Conservation (phyloP, 2,329 filamentous ascomycete species). For the Alternaria gansuensis region DNA sequence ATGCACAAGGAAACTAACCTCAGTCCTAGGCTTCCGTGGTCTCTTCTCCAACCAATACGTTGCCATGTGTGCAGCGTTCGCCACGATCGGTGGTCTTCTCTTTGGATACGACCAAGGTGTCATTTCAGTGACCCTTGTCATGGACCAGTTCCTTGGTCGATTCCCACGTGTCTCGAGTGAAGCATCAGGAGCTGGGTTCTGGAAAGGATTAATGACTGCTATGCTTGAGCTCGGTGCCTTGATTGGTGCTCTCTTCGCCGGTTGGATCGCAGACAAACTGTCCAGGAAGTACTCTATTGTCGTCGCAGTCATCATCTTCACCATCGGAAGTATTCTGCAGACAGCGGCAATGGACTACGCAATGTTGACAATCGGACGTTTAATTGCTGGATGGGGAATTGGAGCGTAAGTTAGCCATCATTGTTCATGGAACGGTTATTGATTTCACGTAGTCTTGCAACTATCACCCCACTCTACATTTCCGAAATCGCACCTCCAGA, state of each 20-base stretch:
- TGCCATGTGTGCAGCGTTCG: constrained; percentile 61
- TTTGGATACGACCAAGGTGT: constrained; percentile 62
- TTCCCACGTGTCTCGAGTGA: constrained; percentile 57
- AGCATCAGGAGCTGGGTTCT: constrained; percentile 56
- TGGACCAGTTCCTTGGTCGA: constrained; percentile 60
- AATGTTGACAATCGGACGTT: constrained; percentile 61
- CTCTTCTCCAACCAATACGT: constrained; percentile 61
- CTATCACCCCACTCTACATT: constrained; percentile 63
- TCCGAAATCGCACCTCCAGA: constrained; percentile 62
- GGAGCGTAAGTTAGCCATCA: constrained; percentile 54
- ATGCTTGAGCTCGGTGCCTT: constrained; percentile 66
- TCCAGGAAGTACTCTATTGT: constrained; percentile 63
- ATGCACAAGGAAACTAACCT: constrained; percentile 11
- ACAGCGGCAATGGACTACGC: constrained; percentile 61
- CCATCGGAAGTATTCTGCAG: constrained; percentile 61
- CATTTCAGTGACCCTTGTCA: constrained; percentile 59
- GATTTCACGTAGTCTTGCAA: constrained; percentile 36
- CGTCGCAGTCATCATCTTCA: constrained; percentile 62
- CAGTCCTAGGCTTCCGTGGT: constrained; percentile 54
- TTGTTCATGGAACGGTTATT: constrained; percentile 4
- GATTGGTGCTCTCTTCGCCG: constrained; percentile 49
- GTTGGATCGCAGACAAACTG: constrained; percentile 62
- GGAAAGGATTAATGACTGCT: constrained; percentile 60
- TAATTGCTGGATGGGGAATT: constrained; percentile 63
- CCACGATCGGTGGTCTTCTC: constrained; percentile 60